These are phyloP conservation scores for Ceratobasidium sp. DNA, from an alignment of 1,284 basidiomycete species.

Conservation along the genomic window DNA sequence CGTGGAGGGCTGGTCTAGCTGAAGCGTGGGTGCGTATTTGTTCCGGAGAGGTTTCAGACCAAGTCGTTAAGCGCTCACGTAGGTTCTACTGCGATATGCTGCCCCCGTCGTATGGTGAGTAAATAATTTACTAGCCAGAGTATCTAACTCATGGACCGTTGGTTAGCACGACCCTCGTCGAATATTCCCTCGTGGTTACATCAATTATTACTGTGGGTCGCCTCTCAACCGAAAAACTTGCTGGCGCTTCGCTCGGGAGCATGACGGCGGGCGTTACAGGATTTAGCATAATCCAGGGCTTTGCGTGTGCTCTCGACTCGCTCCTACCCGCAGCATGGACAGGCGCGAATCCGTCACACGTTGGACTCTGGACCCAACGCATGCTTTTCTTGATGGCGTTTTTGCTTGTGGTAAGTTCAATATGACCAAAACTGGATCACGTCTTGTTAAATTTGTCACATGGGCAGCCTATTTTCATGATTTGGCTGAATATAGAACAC, in stretches of 20 bases:
- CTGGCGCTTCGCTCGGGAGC: constrained; percentile 81
- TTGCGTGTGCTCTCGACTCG: constrained; percentile 86
- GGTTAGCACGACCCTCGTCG: constrained; percentile 72
- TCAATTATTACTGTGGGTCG: constrained; percentile 87
- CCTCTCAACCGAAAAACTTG: constrained; percentile 81
- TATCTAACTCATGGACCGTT: neutral
- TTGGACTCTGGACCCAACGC: constrained; percentile 90
- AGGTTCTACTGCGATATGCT: constrained; percentile 71
- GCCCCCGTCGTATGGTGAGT: constrained; percentile 72
- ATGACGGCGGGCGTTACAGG: constrained; percentile 81
- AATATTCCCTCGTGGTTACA: constrained; percentile 76
- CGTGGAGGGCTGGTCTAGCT: neutral
- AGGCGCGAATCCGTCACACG: constrained; percentile 79
- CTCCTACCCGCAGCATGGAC: constrained; percentile 94
- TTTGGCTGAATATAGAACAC: constrained; percentile 87
- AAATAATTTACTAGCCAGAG: constrained; percentile 6
- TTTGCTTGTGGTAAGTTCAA: constrained; percentile 65
- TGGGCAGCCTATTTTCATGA: constrained; percentile 67
- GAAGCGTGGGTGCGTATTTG: constrained; percentile 13
- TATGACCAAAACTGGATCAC: constrained; percentile 46
- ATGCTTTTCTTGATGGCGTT: constrained; percentile 78
- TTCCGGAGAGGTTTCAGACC: neutral
- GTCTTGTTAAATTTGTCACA: neutral
- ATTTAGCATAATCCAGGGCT: constrained; percentile 81
- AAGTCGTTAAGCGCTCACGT: neutral